These are phyloP conservation scores for Cyclanthera cordifolia DNA, from an alignment of 306 rosid genomes.

Conservation along the genomic window DNA sequence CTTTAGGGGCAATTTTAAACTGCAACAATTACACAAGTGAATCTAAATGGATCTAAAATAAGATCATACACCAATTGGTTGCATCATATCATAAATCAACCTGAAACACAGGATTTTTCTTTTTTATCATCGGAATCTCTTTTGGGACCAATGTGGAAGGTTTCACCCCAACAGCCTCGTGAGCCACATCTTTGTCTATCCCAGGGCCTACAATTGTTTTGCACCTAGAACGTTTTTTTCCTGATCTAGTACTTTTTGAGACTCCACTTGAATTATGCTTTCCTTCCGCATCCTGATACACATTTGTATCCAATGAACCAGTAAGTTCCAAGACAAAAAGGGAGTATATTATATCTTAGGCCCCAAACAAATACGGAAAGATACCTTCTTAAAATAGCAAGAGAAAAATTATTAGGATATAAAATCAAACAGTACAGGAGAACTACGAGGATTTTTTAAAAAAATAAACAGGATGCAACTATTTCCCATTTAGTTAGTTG, in stretches of 20 bases:
- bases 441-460: neutral
- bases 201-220: slow-evolving; percentile 85
- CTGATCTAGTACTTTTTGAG: slow-evolving; percentile 25
- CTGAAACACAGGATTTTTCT: slow-evolving; percentile 61
- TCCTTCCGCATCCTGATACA: slow-evolving; percentile 40
- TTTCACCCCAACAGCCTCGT: slow-evolving; percentile 82
- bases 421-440: neutral
- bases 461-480: neutral
- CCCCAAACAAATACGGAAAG: neutral
- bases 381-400: neutral
- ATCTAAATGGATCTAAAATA: slow-evolving; percentile 7
- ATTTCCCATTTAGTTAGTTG: neutral
- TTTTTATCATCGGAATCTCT: slow-evolving; percentile 77
- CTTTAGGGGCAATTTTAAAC: slow-evolving; percentile 66
- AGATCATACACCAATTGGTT: slow-evolving; percentile 16
- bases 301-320: neutral
- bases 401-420: neutral
- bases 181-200: slow-evolving; percentile 73
- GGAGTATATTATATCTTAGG: neutral
- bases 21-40: slow-evolving; percentile 27
- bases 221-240: slow-evolving; percentile 49
- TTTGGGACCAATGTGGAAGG: slow-evolving; percentile 68
- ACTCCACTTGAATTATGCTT: slow-evolving; percentile 19
- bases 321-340: neutral
- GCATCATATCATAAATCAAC: slow-evolving; percentile 25